These are phyloP conservation scores for Xerocomellus intermedius DNA, from an alignment of 768 basidiomycete species.

Conservation along the genomic window DNA sequence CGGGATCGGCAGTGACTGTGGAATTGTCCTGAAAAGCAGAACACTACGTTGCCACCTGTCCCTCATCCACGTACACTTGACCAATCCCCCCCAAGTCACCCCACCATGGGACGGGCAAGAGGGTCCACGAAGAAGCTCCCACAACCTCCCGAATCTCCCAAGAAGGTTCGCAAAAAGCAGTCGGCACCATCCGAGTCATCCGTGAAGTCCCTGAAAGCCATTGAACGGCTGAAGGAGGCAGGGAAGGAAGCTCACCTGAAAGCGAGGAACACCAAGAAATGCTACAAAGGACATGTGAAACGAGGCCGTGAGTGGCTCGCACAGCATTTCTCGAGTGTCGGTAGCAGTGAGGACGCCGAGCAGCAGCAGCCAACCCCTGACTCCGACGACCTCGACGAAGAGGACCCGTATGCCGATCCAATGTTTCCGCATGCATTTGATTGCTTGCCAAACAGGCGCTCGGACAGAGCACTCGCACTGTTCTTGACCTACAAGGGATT, in stretches of 20 bases:
- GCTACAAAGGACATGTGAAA: neutral
- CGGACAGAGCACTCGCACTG: neutral
- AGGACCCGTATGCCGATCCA: neutral
- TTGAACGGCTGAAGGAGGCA: neutral
- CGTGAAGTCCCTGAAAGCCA: neutral
- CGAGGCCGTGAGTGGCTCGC: neutral
- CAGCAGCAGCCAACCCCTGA: neutral
- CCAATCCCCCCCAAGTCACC: too few species aligned
- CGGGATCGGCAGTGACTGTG: too few species aligned
- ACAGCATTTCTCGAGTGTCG: neutral
- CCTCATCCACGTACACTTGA: too few species aligned
- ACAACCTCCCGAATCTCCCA: neutral
- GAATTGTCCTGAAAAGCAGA: too few species aligned
- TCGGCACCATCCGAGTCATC: neutral
- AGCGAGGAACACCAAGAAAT: neutral
- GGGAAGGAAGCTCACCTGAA: conserved; percentile 2
- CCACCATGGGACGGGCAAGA: neutral
- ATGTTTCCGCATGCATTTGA: neutral
- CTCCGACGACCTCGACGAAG: neutral
- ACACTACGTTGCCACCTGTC: too few species aligned
- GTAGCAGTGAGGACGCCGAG: too few species aligned
- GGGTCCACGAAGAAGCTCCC: neutral
- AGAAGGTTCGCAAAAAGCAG: neutral
- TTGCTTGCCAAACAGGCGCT: neutral
- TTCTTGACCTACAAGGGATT: neutral